Base-by-base conservation (phyloP, 108 stramenopile species). In the Nitzschia sp. region DNA sequence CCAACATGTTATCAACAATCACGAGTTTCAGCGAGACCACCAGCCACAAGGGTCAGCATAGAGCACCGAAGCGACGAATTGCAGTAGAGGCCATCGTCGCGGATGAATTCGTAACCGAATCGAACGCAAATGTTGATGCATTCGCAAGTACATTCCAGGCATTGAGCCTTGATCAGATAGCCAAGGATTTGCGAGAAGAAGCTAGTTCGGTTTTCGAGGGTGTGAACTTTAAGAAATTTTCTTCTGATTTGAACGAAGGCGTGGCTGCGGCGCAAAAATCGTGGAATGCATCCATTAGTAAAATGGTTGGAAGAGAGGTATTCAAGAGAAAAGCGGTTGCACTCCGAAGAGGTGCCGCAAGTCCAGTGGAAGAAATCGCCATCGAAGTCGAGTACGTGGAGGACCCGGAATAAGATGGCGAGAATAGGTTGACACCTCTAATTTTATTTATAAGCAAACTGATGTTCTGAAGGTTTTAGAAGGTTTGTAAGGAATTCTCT, bases 341-440 rank as follows among this genome's bases (percentile, higher is more conserved):
- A 13, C 31, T 9, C 31, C 29, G 2, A 36, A 36, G 67, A 55
- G n/a, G n/a, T n/a, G 6, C 23, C 15, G 27, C 68, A 16, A 62
- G 63, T 36, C 68, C 68, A 5, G 57, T 71, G n/a, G 72, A 80
- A 26, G 76, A 73, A 63, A 68, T 81, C 26, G 80, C 80, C 23
- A 81, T 81, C 55, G 80, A 81, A 69, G 75, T 81, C 22, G 80
- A 81, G 52, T 81, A 76, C 62, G 44, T 81, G 31, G 76, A 69
- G 23, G 81, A 82, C 27, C 58, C 66, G 17, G 58, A 57, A n/a
- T 25, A 50, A 15, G 53, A 22, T 34, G 36, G 50, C 32, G 6
- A 41, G n/a, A n/a, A n/a, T n/a, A n/a, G n/a, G n/a, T n/a, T n/a
- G n/a, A n/a, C n/a, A n/a, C n/a, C n/a, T n/a, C n/a, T n/a, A n/a